A percentile compares a stretch with the other conserved stretches of the same genome.
Conservation (phyloP, 768 basidiomycete genomes). For the Lentinus tigrinus region DNA sequence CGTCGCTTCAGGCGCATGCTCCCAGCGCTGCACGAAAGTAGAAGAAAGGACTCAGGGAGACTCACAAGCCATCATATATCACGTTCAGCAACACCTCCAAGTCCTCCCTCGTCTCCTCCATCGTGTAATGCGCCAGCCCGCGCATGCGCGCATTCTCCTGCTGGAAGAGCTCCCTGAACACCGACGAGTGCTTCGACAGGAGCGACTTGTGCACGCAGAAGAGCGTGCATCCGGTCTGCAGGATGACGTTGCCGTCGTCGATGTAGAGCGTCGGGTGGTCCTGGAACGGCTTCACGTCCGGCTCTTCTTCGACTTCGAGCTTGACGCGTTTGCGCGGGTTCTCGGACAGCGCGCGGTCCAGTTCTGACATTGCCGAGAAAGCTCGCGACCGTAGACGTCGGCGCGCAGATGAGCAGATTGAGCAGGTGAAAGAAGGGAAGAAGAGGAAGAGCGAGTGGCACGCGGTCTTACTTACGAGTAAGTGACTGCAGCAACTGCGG, state of each 20-base stretch:
- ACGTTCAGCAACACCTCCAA: conserved; percentile 24
- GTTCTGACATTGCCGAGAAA: too few relatives aligned
- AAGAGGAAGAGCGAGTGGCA: too few relatives aligned
- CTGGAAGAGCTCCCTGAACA: conserved; percentile 25
- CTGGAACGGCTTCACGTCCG: conserved; percentile 14
- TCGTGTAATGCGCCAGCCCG: conserved; percentile 19
- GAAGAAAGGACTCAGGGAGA: background rate
- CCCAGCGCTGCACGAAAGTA: too few relatives aligned
- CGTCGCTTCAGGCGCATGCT: too few relatives aligned
- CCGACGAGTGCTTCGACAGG: conserved; percentile 25
- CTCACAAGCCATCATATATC: conserved; percentile 28
- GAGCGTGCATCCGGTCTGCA: conserved; percentile 17
- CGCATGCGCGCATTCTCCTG: conserved; percentile 17
- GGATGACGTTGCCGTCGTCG: conserved; percentile 33
- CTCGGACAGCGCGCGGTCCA: too few relatives aligned
- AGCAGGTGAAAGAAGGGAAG: too few relatives aligned
- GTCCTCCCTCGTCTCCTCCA: conserved; percentile 28
- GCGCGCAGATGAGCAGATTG: too few relatives aligned
- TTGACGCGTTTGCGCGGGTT: background rate
- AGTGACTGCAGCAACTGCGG: too few relatives aligned
- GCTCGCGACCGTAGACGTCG: too few relatives aligned
- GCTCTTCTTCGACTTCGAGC: background rate
- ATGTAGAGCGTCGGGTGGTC: conserved; percentile 30
- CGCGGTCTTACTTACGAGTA: too few relatives aligned
- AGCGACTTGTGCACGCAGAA: conserved; percentile 29